These are phyloP conservation scores for Moniliella sp. DNA, from an alignment of 1,284 basidiomycete species.

Conservation along the genomic window DNA sequence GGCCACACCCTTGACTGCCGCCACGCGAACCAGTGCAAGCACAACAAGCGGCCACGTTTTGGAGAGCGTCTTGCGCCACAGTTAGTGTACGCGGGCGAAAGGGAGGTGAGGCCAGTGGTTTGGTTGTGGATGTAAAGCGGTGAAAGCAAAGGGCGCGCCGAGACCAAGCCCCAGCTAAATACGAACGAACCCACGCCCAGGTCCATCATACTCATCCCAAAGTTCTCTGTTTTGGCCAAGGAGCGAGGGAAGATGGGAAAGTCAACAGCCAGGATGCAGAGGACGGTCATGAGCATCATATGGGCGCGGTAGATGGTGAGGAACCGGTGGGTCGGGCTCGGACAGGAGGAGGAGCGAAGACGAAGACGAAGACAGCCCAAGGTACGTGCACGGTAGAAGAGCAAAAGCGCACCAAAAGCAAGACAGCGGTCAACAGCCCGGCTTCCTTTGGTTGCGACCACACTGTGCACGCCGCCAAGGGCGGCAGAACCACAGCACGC, in stretches of 20 bases:
- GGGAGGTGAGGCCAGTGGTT: background rate
- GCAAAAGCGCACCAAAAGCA: too few species aligned
- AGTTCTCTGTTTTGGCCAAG: constrained; percentile 80
- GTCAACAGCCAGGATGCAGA: constrained; percentile 85
- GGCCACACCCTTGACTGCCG: constrained; percentile 73
- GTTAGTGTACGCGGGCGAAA: constrained; percentile 4
- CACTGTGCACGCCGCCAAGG: too few species aligned
- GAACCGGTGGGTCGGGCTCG: constrained; percentile 36
- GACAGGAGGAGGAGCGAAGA: too few species aligned
- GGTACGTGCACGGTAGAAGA: too few species aligned
- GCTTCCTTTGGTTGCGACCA: too few species aligned
- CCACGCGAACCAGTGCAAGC: constrained; percentile 55
- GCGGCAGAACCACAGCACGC: too few species aligned
- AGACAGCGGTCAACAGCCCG: too few species aligned
- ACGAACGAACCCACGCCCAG: constrained; percentile 87
- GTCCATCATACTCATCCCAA: constrained; percentile 85
- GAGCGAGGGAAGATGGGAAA: constrained; percentile 66
- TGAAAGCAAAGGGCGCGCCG: constrained; percentile 47
- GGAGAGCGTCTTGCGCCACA: constrained; percentile 35
- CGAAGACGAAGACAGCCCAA: too few species aligned
- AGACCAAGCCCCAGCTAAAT: constrained; percentile 75
- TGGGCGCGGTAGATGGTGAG: constrained; percentile 75
- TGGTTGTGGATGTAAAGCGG: constrained; percentile 1
- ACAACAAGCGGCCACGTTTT: constrained; percentile 51
- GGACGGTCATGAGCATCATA: constrained; percentile 77